These are phyloP conservation scores for Leccinum incarnatum DNA, from an alignment of 768 basidiomycete genomes.

Conservation along the genomic window DNA sequence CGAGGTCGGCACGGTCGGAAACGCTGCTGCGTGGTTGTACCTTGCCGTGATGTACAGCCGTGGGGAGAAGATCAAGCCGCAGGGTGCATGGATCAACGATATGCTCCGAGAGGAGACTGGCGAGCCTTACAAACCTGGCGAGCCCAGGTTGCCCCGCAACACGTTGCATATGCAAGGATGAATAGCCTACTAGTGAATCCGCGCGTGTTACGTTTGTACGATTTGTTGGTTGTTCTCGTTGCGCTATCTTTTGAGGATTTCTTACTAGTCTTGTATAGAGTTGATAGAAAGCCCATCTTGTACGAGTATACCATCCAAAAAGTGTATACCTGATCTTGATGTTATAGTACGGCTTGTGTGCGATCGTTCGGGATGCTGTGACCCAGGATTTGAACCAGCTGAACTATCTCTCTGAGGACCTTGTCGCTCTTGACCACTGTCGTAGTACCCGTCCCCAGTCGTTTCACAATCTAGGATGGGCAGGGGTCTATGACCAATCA, in stretches of 20 bases:
- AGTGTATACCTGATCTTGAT: conserved; percentile 2
- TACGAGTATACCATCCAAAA: conserved; percentile 8
- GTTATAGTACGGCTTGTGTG: background rate
- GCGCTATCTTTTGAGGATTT: background rate
- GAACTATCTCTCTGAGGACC: no score
- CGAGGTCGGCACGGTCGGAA: conserved; percentile 83
- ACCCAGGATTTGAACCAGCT: no score
- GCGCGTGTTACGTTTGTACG: conserved; percentile 7
- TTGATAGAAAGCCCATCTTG: conserved; percentile 9
- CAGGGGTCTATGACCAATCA: no score
- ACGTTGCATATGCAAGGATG: conserved; percentile 48
- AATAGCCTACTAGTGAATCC: conserved; percentile 1
- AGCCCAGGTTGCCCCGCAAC: conserved; percentile 70
- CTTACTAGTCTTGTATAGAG: background rate
- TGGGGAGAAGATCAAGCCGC: conserved; percentile 73
- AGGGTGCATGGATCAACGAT: conserved; percentile 85
- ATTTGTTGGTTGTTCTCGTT: conserved; percentile 1
- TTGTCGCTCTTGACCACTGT: no score
- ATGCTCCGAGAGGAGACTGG: conserved; percentile 72
- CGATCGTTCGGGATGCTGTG: no score
- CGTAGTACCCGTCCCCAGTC: no score
- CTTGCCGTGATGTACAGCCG: conserved; percentile 79
- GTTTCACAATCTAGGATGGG: no score
- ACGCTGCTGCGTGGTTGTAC: conserved; percentile 63
- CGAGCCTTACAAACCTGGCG: conserved; percentile 61